Evolutionary conservation across 345 rosid genomes (phyloP), one percentile per base, ranked within the genome.

Genomic region (Eucalyptus dawsonii): DNA sequence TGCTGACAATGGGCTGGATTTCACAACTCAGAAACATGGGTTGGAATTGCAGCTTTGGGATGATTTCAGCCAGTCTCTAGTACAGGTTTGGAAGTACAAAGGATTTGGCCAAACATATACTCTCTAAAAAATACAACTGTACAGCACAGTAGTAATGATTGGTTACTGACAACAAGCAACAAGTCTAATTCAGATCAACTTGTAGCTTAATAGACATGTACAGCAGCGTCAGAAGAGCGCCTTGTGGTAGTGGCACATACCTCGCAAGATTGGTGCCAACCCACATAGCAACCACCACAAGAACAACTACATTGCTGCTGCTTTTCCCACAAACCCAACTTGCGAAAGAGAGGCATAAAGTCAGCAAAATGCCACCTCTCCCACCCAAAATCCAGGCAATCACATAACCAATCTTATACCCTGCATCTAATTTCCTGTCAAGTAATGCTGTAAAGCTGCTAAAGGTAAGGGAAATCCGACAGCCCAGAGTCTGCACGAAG

Each of bases 131-230:
- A 37, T 21, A 76, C 16, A 76, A 11, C 85, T 76, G 47, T 76
- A 76, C 85, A 76, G 47, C 29, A 76, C 47, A 11, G 29, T 34
- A 4, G 11, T 86, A 81, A 15, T 56, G 80, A 76, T 31, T 25
- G 29, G 11, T 24, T 25, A 45, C 53, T 44, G 87, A 15, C 13
- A 47, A 60, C 45, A 37, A 49, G 45, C 47, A 76, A 40, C 85
- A 40, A 29, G 24, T 86, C 94, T 90, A 94, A 67, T 89, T 93
- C 11, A 96, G 89, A 91, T 96, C 96, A n/a, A 86, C 93, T 90
- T 96, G 97, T 87, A 97, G 95, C 93, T 96, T 97, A 87, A 97
- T 95, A 14, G 99, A 97, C 98, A 97, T 96, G 92, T 95, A 96
- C 88, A 97, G 90, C 50, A 97, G 96, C 1, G 96, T 89, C 67